Conservation (phyloP, 345 rosid genomes). For the Citrus hindsii region DNA sequence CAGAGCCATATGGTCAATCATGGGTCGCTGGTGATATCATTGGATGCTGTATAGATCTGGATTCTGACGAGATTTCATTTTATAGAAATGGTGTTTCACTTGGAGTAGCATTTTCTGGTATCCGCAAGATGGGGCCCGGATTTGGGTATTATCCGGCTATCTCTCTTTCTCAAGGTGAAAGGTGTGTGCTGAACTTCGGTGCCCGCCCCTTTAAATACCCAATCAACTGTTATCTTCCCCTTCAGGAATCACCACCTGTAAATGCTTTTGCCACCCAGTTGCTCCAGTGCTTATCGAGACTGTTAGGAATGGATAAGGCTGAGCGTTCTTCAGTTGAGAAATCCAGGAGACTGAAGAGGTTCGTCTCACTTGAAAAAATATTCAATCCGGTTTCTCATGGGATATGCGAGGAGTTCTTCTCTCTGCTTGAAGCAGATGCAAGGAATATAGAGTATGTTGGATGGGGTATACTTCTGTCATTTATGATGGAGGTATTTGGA, state of each 20-base stretch:
- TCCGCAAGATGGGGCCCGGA: constrained; percentile 78
- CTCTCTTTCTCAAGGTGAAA: constrained; percentile 91
- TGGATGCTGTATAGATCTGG: constrained; percentile 89
- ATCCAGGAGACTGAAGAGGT: constrained; percentile 78
- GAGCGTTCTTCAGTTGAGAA: constrained; percentile 59
- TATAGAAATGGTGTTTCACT: constrained; percentile 80
- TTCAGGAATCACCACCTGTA: constrained; percentile 57
- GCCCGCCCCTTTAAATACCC: constrained; percentile 77
- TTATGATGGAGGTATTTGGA: constrained; percentile 73
- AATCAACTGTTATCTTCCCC: constrained; percentile 59
- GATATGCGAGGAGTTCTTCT: constrained; percentile 71
- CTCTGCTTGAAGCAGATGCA: constrained; percentile 50
- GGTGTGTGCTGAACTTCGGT: constrained; percentile 86
- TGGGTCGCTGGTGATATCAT: constrained; percentile 95
- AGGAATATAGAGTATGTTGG: constrained; percentile 62
- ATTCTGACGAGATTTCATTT: constrained; percentile 66
- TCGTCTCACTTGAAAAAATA: constrained; percentile 64
- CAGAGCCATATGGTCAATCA: constrained; percentile 75
- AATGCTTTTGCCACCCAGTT: constrained; percentile 44
- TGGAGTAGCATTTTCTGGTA: constrained; percentile 74
- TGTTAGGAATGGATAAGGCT: constrained; percentile 53
- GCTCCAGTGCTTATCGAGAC: constrained; percentile 70
- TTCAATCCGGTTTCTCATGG: constrained; percentile 65
- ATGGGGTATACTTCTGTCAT: constrained; percentile 72
- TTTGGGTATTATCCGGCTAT: constrained; percentile 88